Base-by-base conservation (phyloP, 2,329 filamentous ascomycete genomes). In the Acarospora socialis region DNA sequence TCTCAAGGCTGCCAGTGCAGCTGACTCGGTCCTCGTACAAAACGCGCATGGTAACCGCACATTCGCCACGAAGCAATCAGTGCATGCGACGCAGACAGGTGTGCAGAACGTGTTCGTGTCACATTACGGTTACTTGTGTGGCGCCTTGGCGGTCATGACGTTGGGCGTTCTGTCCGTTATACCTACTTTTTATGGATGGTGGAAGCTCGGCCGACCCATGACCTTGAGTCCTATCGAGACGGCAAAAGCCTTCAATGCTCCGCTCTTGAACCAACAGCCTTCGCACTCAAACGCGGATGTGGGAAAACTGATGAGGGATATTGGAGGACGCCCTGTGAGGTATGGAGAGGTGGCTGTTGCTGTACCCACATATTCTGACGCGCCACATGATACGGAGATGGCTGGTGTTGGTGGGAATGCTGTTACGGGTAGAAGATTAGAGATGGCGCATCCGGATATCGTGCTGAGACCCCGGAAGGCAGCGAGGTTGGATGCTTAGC, bases 171-270 rank as follows among this genome's bases (percentile, higher is more conserved):
- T 33, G 2, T 24, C 29, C 13, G 30, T 39, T 5, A 15, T 37
- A 7, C 15, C 31, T 13, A 37, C 32, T 8, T 36, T 36, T 20
- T n/a, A 30, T 12, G 40, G 36, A 34, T 33, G 45, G 21, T 42
- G 37, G 39, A 7, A 30, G n/a, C 18, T 42, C 4, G 41, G 41
- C 5, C 23, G 41, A 10, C 32, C 15, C 3, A 24, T 39, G 4
- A 30, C 29, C 4, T 21, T 42, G 30, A 40, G 32, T 27, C 41
- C 41, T 2, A 14, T 43, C 6, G 40, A 43, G 27, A 43, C 32
- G n/a, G 41, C 32, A 7, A 43, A 42, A 31, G 41, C 41, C 12
- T 42, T 43, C 24, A 33, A 34, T 22, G 41, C 41, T 13, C 40
- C 41, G 10, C 29, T 42, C 12, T 19, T 42, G 22, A n/a, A n/a